These are phyloP conservation scores for Neofusicoccum cordaticola DNA, from an alignment of 2,329 filamentous ascomycete genomes.

Conservation along the genomic window DNA sequence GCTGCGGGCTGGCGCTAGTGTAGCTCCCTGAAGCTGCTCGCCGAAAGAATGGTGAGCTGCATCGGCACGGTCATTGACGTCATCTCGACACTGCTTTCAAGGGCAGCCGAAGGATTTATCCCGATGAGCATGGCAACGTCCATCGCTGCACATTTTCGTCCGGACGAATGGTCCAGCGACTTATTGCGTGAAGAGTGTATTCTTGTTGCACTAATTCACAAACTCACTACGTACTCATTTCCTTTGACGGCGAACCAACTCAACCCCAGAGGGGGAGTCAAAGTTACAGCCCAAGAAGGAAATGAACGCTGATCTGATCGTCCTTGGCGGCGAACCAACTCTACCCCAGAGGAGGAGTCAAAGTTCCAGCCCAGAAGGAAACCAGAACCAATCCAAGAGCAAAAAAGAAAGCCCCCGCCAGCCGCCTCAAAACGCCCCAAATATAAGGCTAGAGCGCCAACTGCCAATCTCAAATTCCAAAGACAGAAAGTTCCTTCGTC, in stretches of 20 bases:
- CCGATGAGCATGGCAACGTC: not conserved
- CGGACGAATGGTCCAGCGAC: not conserved
- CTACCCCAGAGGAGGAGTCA: not conserved
- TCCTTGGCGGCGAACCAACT: not conserved
- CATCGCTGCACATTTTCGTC: not conserved
- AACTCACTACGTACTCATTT: too few species aligned
- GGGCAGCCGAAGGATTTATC: too few species aligned
- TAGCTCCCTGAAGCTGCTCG: not conserved
- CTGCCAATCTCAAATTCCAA: too few species aligned
- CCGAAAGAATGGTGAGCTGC: not conserved
- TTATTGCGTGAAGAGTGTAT: not conserved
- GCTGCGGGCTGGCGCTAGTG: not conserved
- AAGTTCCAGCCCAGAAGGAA: not conserved
- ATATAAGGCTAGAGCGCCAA: too few species aligned
- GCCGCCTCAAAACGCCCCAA: too few species aligned
- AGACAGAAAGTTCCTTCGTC: too few species aligned
- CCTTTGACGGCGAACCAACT: not conserved
- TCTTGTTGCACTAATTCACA: too few species aligned
- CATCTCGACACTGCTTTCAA: not conserved
- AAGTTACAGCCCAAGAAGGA: not conserved
- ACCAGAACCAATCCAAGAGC: not conserved
- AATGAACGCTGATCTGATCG: not conserved
- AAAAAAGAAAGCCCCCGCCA: too few species aligned
- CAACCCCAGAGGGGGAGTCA: not conserved
- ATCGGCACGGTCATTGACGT: not conserved